Conservation (phyloP, 352 stramenopile species). For the Phytophthora crassamura region DNA sequence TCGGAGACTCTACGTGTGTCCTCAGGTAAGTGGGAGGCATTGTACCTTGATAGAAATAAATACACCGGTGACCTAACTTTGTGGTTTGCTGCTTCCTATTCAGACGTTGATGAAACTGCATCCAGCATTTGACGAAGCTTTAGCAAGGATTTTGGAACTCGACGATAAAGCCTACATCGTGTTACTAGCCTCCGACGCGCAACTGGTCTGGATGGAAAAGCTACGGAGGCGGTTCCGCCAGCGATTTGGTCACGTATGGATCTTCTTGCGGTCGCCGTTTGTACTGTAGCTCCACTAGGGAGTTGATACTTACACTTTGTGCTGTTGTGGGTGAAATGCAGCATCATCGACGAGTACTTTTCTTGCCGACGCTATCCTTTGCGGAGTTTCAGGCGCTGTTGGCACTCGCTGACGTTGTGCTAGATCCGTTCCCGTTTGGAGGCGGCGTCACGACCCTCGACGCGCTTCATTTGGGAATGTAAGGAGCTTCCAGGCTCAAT, state of each 20-base stretch:
- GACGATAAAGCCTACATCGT: slow-evolving; percentile 53
- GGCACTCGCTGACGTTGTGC: slow-evolving; percentile 63
- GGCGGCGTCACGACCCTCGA: slow-evolving; percentile 88
- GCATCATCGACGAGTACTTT: slow-evolving; percentile 52
- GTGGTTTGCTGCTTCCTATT: not conserved
- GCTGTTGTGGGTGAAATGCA: slow-evolving; percentile 2
- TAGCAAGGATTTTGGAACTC: slow-evolving; percentile 44
- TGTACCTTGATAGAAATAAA: not conserved
- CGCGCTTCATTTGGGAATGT: slow-evolving; percentile 77
- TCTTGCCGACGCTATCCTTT: slow-evolving; percentile 67
- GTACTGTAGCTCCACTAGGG: not conserved
- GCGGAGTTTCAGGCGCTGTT: slow-evolving; percentile 64
- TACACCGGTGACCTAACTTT: not conserved
- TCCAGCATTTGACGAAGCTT: slow-evolving; percentile 53
- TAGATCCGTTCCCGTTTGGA: slow-evolving; percentile 88
- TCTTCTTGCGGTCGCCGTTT: not conserved
- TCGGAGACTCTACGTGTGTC: slow-evolving; percentile 61
- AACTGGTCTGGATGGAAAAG: slow-evolving; percentile 63
- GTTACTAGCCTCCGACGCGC: slow-evolving; percentile 51
- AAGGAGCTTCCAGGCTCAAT: slow-evolving; percentile 21
- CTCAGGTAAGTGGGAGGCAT: slow-evolving; percentile 37
- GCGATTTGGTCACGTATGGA: slow-evolving; percentile 41
- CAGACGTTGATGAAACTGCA: slow-evolving; percentile 80
- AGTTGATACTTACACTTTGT: not conserved
- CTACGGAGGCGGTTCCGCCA: slow-evolving; percentile 48